These are phyloP conservation scores for Solanum chiquidenum DNA, from an alignment of 257 asterid genomes.

Conservation along the genomic window DNA sequence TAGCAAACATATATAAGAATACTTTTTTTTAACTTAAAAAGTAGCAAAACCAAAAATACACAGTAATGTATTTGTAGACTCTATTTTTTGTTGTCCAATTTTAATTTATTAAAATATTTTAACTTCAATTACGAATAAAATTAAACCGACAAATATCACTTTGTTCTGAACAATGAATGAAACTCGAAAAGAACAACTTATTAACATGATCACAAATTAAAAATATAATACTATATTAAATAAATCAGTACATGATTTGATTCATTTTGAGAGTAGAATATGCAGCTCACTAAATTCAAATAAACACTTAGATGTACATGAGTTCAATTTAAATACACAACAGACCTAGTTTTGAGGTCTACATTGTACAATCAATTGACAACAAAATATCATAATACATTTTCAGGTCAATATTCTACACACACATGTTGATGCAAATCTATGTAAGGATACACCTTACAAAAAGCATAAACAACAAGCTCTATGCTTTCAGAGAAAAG, in stretches of 20 bases:
- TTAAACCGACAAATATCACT: too few relatives aligned
- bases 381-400: not conserved
- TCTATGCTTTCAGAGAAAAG: not conserved
- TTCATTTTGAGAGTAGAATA: not conserved
- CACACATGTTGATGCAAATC: not conserved
- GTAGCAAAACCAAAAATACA: too few relatives aligned
- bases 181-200: too few relatives aligned
- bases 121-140: too few relatives aligned
- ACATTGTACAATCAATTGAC: not conserved
- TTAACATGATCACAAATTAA: too few relatives aligned
- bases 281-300: not conserved
- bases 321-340: constrained; percentile 3
- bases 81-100: too few relatives aligned
- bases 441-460: not conserved
- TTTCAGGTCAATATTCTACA: not conserved
- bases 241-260: not conserved
- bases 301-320: not conserved
- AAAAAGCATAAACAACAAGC: not conserved
- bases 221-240: too few relatives aligned
- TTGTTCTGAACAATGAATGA: too few relatives aligned
- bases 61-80: too few relatives aligned
- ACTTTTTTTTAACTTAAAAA: too few relatives aligned
- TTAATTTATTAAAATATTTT: too few relatives aligned
- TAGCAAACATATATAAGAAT: too few relatives aligned
- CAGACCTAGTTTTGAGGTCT: not conserved